These are phyloP conservation scores for Ceratocystis papillata DNA, from an alignment of 2,329 filamentous ascomycete species.

Conservation along the genomic window DNA sequence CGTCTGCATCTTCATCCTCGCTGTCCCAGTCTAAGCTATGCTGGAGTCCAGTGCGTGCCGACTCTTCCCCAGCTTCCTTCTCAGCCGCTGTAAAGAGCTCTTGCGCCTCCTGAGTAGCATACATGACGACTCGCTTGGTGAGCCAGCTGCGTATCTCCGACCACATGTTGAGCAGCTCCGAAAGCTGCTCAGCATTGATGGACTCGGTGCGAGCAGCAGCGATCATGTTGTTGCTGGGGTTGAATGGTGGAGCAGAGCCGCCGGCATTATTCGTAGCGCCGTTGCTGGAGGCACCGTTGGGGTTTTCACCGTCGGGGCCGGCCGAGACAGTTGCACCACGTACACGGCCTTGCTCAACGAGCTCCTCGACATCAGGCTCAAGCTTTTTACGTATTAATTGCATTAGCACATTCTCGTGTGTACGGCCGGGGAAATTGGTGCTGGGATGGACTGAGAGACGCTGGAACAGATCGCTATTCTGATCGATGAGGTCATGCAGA, in stretches of 20 bases:
- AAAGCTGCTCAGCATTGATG: conserved; percentile 38
- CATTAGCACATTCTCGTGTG: conserved; percentile 53
- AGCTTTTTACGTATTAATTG: conserved; percentile 73
- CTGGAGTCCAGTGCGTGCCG: conserved; percentile 60
- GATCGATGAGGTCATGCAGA: conserved; percentile 53
- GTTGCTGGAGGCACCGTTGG: conserved; percentile 24
- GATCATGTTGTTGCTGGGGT: conserved; percentile 25
- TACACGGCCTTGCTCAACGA: conserved; percentile 52
- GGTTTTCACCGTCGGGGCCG: conserved; percentile 25
- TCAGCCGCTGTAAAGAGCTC: conserved; percentile 65
- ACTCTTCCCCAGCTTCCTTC: conserved; percentile 52
- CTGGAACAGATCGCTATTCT: conserved; percentile 56
- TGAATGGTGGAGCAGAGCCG: conserved; percentile 11
- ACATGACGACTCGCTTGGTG: conserved; percentile 34
- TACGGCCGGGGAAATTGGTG: conserved; percentile 61
- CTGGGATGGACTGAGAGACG: conserved; percentile 64
- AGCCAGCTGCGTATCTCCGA: conserved; percentile 36
- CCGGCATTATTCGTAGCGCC: neutral
- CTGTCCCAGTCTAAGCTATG: conserved; percentile 43
- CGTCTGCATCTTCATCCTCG: conserved; percentile 49
- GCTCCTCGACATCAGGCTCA: conserved; percentile 64
- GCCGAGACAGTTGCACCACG: conserved; percentile 12
- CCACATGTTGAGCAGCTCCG: conserved; percentile 48
- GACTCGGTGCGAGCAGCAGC: conserved; percentile 25
- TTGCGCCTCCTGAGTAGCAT: conserved; percentile 37